phyloP scores from a whole-genome alignment of 768 basidiomycete species.

The Nidularia pulvinata region DNA sequence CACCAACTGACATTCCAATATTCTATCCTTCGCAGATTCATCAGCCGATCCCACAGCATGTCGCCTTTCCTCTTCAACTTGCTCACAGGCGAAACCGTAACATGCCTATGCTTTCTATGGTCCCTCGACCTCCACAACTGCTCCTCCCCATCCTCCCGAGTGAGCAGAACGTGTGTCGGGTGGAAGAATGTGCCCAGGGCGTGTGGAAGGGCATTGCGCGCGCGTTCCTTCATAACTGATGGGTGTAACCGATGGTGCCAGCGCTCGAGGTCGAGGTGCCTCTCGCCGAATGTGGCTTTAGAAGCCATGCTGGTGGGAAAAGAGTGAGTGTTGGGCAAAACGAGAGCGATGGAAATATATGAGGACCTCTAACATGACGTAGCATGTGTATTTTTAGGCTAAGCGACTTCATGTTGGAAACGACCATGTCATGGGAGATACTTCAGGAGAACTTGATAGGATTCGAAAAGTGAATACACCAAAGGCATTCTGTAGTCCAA shows the following conservation, averaged over 20 bases:
- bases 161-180: slow-evolving; percentile 30
- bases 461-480: too few relatives aligned
- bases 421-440: too few relatives aligned
- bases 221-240: slow-evolving; percentile 17
- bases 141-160: slow-evolving; percentile 4
- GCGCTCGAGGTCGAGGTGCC: background rate
- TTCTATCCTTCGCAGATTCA: slow-evolving; percentile 28
- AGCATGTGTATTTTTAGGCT: too few relatives aligned
- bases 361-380: too few relatives aligned
- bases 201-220: slow-evolving; percentile 21
- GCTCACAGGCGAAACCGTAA: slow-evolving; percentile 15
- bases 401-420: too few relatives aligned
- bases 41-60: slow-evolving; percentile 13
- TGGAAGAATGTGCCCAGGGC: slow-evolving; percentile 23
- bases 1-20: slow-evolving; percentile 47
- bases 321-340: too few relatives aligned
- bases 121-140: slow-evolving; percentile 36
- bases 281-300: background rate
- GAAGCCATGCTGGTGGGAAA: background rate
- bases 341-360: too few relatives aligned
- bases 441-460: too few relatives aligned
- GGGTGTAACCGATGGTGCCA: slow-evolving; percentile 30
- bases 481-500: too few relatives aligned
- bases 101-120: slow-evolving; percentile 33
- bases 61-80: slow-evolving; percentile 10